A percentile compares a stretch with the other conserved stretches of the same genome.
phyloP scores from a whole-genome alignment of 140 eudicot genomes.

The Ambrosia hybrid region DNA sequence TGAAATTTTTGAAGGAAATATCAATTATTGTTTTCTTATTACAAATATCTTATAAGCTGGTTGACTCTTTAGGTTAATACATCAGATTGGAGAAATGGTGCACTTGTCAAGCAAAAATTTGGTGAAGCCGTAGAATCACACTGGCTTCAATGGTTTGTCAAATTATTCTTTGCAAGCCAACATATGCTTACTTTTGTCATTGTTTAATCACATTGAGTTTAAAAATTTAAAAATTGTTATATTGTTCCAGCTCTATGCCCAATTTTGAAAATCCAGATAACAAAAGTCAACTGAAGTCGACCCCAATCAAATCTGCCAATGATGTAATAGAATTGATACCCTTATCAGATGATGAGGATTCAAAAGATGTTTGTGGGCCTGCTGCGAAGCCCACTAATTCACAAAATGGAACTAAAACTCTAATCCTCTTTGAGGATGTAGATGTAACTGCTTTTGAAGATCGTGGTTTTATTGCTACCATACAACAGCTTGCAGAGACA shows the following conservation, averaged over 20 bases:
- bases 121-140: constrained; percentile 97
- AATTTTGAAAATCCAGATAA: constrained; percentile 38
- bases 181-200: constrained; percentile 14
- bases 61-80: constrained; percentile 70
- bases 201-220: constrained; percentile 13
- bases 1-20: not conserved
- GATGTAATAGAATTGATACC: constrained; percentile 54
- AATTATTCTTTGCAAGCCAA: constrained; percentile 8
- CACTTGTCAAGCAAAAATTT: constrained; percentile 90
- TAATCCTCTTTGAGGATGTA: constrained; percentile 96
- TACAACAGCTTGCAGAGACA: constrained; percentile 88
- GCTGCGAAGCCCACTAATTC: constrained; percentile 22
- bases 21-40: not conserved
- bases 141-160: constrained; percentile 75
- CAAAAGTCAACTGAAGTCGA: constrained; percentile 44
- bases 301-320: constrained; percentile 39
- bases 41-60: constrained; percentile 14
- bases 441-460: constrained; percentile 83
- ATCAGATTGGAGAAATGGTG: constrained; percentile 98
- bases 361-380: constrained; percentile 26
- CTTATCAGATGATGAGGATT: constrained; percentile 54
- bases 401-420: constrained; percentile 60
- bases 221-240: not conserved
- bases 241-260: constrained; percentile 59
- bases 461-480: constrained; percentile 79